These are phyloP conservation scores for Vitis hybrid DNA, from an alignment of 177 flowering plant species.

Conservation along the genomic window DNA sequence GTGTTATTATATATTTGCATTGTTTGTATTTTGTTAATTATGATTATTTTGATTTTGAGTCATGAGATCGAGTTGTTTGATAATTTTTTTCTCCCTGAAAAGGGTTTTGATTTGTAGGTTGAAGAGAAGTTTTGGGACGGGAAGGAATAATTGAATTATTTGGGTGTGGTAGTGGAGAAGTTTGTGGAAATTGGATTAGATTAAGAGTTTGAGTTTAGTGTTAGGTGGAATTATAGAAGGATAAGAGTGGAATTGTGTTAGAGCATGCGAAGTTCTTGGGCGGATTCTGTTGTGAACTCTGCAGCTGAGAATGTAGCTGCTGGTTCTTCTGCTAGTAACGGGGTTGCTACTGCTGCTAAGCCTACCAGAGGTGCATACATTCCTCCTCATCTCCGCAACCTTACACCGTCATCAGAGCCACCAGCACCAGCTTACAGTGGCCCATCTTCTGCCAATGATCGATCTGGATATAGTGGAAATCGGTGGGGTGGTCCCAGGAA, in stretches of 20 bases:
- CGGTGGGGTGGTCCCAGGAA: conserved; percentile 49
- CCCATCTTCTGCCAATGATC: conserved; percentile 27
- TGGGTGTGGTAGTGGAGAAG: not conserved
- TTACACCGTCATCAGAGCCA: conserved; percentile 42
- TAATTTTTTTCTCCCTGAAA: not conserved
- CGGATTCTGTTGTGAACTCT: conserved; percentile 58
- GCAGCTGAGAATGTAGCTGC: conserved; percentile 51
- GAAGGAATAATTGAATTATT: not conserved
- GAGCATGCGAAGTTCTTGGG: conserved; percentile 66
- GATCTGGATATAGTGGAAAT: conserved; percentile 33
- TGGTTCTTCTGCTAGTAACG: conserved; percentile 31
- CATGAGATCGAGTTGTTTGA: conserved; percentile 4
- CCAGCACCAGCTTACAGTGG: conserved; percentile 35
- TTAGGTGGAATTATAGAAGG: not conserved
- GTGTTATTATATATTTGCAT: not conserved
- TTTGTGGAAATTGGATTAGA: not conserved
- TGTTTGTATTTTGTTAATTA: not conserved
- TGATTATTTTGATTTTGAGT: not conserved
- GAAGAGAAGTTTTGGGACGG: not conserved
- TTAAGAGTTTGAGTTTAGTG: not conserved
- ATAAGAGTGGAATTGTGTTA: conserved; percentile 14
- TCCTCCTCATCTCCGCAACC: conserved; percentile 79
- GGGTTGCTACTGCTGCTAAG: conserved; percentile 14
- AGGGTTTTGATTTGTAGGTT: conserved; percentile 2
- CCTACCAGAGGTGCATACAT: conserved; percentile 49